phyloP scores from a whole-genome alignment of 441 rosid species.

The Brassica hybrid region DNA sequence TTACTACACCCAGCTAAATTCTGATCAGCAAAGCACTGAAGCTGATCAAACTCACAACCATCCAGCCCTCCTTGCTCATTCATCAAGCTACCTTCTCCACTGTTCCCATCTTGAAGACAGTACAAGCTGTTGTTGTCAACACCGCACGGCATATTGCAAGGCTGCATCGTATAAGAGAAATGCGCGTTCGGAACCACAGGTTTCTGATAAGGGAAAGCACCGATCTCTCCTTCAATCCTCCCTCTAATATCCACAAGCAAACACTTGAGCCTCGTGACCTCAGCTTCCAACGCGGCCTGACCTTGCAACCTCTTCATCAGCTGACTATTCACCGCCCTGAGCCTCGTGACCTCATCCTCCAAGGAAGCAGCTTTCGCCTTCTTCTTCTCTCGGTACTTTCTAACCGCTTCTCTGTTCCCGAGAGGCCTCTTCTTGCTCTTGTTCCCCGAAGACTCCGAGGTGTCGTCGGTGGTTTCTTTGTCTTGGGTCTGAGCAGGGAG shows the following conservation, averaged over 20 bases:
- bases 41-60: slow-evolving; percentile 69
- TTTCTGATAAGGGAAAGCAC: slow-evolving; percentile 91
- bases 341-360: slow-evolving; percentile 75
- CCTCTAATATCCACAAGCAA: slow-evolving; percentile 91
- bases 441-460: slow-evolving; percentile 65
- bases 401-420: slow-evolving; percentile 86
- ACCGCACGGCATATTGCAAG: slow-evolving; percentile 73
- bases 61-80: slow-evolving; percentile 54
- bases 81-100: slow-evolving; percentile 49
- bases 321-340: slow-evolving; percentile 81
- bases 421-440: slow-evolving; percentile 66
- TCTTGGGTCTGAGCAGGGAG: slow-evolving; percentile 65
- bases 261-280: slow-evolving; percentile 88
- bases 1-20: slow-evolving; percentile 23
- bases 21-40: slow-evolving; percentile 51
- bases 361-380: slow-evolving; percentile 85
- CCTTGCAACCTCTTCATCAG: slow-evolving; percentile 78
- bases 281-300: slow-evolving; percentile 85
- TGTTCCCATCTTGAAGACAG: slow-evolving; percentile 63
- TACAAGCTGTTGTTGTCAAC: slow-evolving; percentile 55
- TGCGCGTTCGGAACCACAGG: slow-evolving; percentile 41
- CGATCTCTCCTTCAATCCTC: slow-evolving; percentile 92
- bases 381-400: slow-evolving; percentile 92
- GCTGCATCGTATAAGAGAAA: slow-evolving; percentile 61
- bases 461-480: slow-evolving; percentile 62